Percentiles rank a stretch among this genome's conserved stretches.
Conservation (phyloP, 371 early-diverging fungal genomes). For the Rhizopus arrhizus region DNA sequence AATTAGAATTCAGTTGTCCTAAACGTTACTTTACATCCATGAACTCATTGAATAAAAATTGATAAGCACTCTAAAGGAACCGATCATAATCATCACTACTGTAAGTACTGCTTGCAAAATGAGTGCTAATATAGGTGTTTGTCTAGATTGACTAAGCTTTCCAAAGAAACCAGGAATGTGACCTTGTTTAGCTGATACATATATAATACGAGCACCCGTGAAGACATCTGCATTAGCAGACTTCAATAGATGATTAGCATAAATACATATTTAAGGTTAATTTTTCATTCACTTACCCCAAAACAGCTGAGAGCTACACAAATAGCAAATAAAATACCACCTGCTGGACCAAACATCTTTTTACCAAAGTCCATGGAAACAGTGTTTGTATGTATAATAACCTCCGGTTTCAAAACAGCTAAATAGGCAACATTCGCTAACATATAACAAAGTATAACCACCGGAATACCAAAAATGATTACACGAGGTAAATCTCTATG, state of each 20-base stretch:
- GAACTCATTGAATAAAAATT: conserved; percentile 77
- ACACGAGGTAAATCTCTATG: conserved; percentile 75
- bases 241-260: conserved; percentile 17
- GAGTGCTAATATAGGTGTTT: conserved; percentile 74
- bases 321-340: conserved; percentile 73
- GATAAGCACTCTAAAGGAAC: conserved; percentile 69
- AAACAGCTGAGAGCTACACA: conserved; percentile 78
- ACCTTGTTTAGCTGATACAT: conserved; percentile 71
- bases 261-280: not conserved
- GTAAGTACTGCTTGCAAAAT: conserved; percentile 67
- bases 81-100: conserved; percentile 64
- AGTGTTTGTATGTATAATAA: conserved; percentile 69
- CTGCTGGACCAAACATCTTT: conserved; percentile 70
- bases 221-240: conserved; percentile 78
- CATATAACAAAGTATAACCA: conserved; percentile 79
- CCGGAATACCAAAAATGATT: conserved; percentile 67
- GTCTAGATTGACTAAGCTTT: conserved; percentile 56
- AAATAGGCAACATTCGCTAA: conserved; percentile 87
- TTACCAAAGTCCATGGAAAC: conserved; percentile 78
- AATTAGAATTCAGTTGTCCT: not conserved
- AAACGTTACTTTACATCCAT: conserved; percentile 58
- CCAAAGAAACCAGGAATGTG: conserved; percentile 74
- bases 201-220: conserved; percentile 75
- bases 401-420: conserved; percentile 74
- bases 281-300: conserved; percentile 48